A percentile compares a stretch with the other conserved stretches of the same genome.
phyloP scores from a whole-genome alignment of 108 stramenopile species.

The Mayamaea pseudoterrestris region DNA sequence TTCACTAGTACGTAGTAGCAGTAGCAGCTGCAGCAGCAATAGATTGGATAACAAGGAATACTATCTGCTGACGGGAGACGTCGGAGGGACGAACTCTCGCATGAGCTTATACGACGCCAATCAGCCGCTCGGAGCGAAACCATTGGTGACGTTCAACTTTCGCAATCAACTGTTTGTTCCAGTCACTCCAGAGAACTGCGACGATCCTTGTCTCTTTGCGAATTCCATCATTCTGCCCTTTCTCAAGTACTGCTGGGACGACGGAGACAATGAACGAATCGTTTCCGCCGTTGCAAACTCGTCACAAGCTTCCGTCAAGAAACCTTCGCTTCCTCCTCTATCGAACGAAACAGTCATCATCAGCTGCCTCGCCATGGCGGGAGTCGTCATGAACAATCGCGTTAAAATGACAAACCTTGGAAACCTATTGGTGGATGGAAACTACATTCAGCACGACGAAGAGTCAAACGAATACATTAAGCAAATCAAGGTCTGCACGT shows the following conservation, averaged over 20 bases:
- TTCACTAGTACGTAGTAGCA: too few relatives aligned
- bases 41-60: background rate
- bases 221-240: conserved; percentile 52
- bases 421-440: conserved; percentile 47
- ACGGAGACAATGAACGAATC: conserved; percentile 5
- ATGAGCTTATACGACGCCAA: conserved; percentile 54
- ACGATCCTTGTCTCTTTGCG: conserved; percentile 27
- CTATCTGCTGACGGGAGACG: conserved; percentile 75
- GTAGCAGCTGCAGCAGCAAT: too few relatives aligned
- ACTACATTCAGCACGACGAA: conserved; percentile 41
- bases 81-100: conserved; percentile 88
- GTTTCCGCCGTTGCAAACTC: background rate
- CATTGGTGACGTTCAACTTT: too few relatives aligned
- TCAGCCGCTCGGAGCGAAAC: too few relatives aligned
- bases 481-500: conserved; percentile 40
- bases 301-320: too few relatives aligned
- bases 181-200: conserved; percentile 5
- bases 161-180: too few relatives aligned
- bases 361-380: conserved; percentile 86
- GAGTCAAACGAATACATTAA: conserved; percentile 12
- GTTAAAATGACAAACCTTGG: conserved; percentile 75
- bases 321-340: too few relatives aligned
- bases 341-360: conserved; percentile 33
- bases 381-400: conserved; percentile 76
- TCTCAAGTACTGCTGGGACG: conserved; percentile 45